Conservation (phyloP, 192 early-diverging fungal genomes). For the Umbelopsis sp. region DNA sequence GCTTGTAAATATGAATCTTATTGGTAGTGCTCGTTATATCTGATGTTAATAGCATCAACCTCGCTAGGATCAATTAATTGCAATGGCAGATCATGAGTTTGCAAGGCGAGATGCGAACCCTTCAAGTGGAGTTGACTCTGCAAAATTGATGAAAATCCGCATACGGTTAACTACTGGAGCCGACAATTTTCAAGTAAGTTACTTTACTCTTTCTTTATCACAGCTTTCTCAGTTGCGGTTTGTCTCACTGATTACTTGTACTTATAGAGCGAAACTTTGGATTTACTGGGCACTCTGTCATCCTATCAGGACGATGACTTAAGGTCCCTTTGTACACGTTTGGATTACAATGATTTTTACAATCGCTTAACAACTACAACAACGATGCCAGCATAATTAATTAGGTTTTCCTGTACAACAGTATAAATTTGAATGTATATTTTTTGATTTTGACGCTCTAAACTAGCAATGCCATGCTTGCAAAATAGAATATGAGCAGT, state of each 20-base stretch:
- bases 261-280: constrained; percentile 39
- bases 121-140: not conserved
- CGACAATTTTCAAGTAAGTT: constrained; percentile 40
- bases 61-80: constrained; percentile 51
- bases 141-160: constrained; percentile 30
- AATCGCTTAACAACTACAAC: not conserved
- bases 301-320: constrained; percentile 73
- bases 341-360: constrained; percentile 86
- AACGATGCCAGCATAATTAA: not conserved
- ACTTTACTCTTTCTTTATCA: constrained; percentile 21
- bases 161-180: constrained; percentile 21
- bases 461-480: not conserved
- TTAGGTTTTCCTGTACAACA: not conserved
- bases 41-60: not conserved
- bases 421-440: not conserved
- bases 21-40: not conserved
- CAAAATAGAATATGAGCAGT: not conserved
- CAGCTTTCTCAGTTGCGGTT: constrained; percentile 29
- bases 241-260: not conserved
- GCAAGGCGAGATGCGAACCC: constrained; percentile 33
- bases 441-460: not conserved
- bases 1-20: not conserved
- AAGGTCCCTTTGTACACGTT: constrained; percentile 70
- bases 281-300: constrained; percentile 42
- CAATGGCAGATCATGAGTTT: constrained; percentile 45